Evolutionary conservation across 148 eudicot genomes (phyloP), one percentile per base, ranked within the genome.

Genomic region (Bassia scoparia): DNA sequence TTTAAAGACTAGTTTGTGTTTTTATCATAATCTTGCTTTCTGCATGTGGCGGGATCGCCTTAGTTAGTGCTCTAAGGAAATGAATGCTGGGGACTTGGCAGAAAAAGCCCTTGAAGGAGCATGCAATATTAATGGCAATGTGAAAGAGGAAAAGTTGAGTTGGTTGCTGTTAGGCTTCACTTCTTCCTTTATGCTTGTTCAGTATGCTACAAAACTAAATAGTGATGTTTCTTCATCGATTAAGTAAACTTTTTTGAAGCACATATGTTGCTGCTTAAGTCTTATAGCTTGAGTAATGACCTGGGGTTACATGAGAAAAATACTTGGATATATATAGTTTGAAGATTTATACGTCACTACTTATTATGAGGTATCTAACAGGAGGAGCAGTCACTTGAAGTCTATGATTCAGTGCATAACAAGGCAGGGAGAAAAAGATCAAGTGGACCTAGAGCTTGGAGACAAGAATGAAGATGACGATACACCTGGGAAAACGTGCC

Each of bases 1-100:
- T 1, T 26, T 24, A 50, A 7, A 18, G 20, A 24, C 8, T 21
- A 46, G 26, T 49, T 46, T 33, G 0, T 68, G 48, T 26, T 34
- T 74, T 67, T 35, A 17, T 63, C 50, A 75, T 37, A 46, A 7
- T 33, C 1, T 27, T 3, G 68, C 72, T 73, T 55, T 79, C 52
- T 82, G 72, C 68, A 95, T n/a, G 99, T 95, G 99, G 99, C 84
- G 87, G 65, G 94, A 91, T 78, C 97, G 99, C 55, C n/a, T 78
- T 95, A 61, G 83, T 88, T 77, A 85, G 73, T 86, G 97, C 99
- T 73, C 79, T 95, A 48, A 76, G 78, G 97, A 87, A 81, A 72
- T 88, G 86, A 83, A 87, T 74, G 88, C 84, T 67, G 98, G 88
- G 64, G 87, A 73, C 44, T 62, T 80, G 56, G 81, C 86, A 54